Conservation (phyloP, 768 basidiomycete species). For the Pulveroboletus sp. region DNA sequence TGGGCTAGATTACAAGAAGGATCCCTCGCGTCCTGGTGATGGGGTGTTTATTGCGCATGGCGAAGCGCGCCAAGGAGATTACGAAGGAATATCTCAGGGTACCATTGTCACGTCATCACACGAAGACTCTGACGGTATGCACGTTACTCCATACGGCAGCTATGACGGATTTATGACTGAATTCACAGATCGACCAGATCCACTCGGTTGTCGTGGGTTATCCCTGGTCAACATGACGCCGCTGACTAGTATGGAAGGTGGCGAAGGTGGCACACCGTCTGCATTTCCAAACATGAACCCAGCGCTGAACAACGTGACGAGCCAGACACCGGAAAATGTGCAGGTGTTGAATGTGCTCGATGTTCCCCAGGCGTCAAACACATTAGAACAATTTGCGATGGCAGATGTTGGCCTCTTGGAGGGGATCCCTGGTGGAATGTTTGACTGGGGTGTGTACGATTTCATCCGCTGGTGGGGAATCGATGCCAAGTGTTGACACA, state of each 20-base stretch:
- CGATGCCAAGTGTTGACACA: neutral
- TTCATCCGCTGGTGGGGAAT: slow-evolving; percentile 9
- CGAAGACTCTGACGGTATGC: slow-evolving; percentile 49
- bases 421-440: slow-evolving; percentile 79
- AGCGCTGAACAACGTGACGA: slow-evolving; percentile 51
- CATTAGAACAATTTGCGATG: slow-evolving; percentile 60
- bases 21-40: slow-evolving; percentile 77
- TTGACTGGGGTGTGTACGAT: slow-evolving; percentile 70
- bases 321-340: slow-evolving; percentile 44
- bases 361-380: slow-evolving; percentile 47
- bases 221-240: slow-evolving; percentile 58
- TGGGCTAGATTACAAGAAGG: slow-evolving; percentile 69
- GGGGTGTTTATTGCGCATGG: slow-evolving; percentile 74
- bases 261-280: slow-evolving; percentile 20
- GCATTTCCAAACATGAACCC: slow-evolving; percentile 65
- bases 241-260: slow-evolving; percentile 30
- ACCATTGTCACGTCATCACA: slow-evolving; percentile 48
- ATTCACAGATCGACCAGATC: slow-evolving; percentile 14
- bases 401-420: slow-evolving; percentile 68
- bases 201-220: slow-evolving; percentile 20
- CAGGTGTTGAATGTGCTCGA: slow-evolving; percentile 78
- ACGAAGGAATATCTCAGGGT: slow-evolving; percentile 53
- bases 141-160: slow-evolving; percentile 13
- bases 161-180: slow-evolving; percentile 1
- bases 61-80: slow-evolving; percentile 41